Evolutionary conservation across 2,329 filamentous ascomycete genomes (phyloP).

Genomic region (Byssoonygena ceratinophila): DNA sequence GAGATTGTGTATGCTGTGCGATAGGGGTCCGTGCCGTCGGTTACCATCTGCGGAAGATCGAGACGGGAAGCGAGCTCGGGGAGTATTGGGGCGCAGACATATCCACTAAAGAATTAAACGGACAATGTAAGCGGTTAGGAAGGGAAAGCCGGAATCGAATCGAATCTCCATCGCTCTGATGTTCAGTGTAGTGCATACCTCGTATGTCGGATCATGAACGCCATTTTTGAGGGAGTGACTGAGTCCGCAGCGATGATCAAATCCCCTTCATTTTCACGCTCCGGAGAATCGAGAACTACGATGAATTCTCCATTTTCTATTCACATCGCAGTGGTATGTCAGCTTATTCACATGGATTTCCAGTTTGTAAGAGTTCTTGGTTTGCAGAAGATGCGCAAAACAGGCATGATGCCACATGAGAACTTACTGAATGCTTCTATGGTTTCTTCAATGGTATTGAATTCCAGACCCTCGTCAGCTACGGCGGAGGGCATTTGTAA

Average conservation of each 20-base stretch:
- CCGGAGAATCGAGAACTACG: conserved; percentile 82
- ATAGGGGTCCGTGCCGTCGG: conserved; percentile 66
- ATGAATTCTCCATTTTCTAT: conserved; percentile 78
- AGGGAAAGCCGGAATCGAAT: not conserved
- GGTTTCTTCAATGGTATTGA: conserved; percentile 36
- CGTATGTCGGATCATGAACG: conserved; percentile 87
- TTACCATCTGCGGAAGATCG: conserved; percentile 82
- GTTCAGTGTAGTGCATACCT: conserved; percentile 34
- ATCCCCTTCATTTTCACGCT: conserved; percentile 96
- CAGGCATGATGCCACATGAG: not conserved
- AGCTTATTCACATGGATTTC: conserved; percentile 6
- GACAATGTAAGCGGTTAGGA: not conserved
- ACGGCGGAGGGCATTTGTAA: conserved; percentile 27
- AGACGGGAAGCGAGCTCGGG: conserved; percentile 58
- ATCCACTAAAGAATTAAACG: conserved; percentile 46
- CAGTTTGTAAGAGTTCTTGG: not conserved
- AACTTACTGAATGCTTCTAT: conserved; percentile 35
- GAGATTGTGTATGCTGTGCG: conserved; percentile 88
- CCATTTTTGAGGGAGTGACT: conserved; percentile 80
- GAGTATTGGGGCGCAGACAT: conserved; percentile 79
- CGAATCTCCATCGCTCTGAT: not conserved
- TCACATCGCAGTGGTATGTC: conserved; percentile 13
- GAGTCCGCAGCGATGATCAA: conserved; percentile 85
- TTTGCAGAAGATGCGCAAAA: not conserved
- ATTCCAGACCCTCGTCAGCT: conserved; percentile 27